Evolutionary conservation across 192 early-diverging fungal genomes (phyloP), one percentile per base, ranked within the genome.

Genomic region (Gonapodya prolifera): DNA sequence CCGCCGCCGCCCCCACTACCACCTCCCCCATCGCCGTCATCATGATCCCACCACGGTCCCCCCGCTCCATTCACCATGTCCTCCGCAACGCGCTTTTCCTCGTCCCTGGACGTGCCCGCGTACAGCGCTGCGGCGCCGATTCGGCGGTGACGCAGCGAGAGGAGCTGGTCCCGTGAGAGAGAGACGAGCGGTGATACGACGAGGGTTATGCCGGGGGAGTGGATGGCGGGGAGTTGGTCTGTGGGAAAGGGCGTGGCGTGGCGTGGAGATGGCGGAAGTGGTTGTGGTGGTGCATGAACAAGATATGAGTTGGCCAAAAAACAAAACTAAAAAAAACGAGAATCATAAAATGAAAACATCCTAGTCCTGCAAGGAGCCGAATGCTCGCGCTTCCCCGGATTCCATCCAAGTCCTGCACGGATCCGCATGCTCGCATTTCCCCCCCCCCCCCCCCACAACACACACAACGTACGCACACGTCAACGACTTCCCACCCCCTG

Each of bases 171-270:
- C 35, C 84, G 77, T 79, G 86, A 86, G 77, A 88, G 80, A 13
- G 87, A 80, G 76, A 87, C 83, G 16, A 87, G 81, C 29, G 87
- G 87, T 29, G 87, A 88, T 30, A 87, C 76, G 0, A 87, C 85
- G 77, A 86, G 69, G 33, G 87, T 87, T 75, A 86, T 76, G 1
- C 81, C 81, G 0, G 80, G 33, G 0, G 76, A 75, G 35, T 82
- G 36, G 34, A 87, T 79, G 17, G 83, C 86, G 1, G 83, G 86
- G n/a, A 84, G 78, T 79, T 88, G 87, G 80, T 61, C 45, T 61
- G 45, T 61, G 45, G 23, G 23, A 23, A 61, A 61, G 45, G 45
- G 45, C 45, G 23, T 8, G 45, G 23, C 8, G 8, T 8, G 8
- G 23, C 8, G 45, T 61, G 45, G 45, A 23, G 45, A 61, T 8